A percentile compares a stretch with the other conserved stretches of the same genome.
Conservation (phyloP, 1,284 basidiomycete species). For the Puccinia novopanici region DNA sequence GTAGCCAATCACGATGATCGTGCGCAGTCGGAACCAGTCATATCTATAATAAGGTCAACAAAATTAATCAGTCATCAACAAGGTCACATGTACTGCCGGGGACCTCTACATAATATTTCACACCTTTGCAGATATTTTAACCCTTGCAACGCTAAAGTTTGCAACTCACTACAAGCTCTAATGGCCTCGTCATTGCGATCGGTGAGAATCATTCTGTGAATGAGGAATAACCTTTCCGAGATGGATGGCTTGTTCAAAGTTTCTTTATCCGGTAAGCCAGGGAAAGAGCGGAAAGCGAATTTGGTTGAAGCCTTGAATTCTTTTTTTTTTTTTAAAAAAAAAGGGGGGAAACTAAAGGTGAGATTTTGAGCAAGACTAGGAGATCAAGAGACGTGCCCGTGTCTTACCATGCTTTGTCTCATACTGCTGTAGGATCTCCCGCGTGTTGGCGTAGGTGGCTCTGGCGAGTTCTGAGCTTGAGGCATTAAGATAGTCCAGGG, state of each 20-base stretch:
- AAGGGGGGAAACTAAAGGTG: no score
- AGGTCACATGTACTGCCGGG: background rate
- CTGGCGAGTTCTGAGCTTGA: constrained; percentile 62
- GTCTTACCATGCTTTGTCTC: constrained; percentile 70
- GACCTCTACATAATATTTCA: constrained; percentile 51
- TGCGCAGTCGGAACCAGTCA: constrained; percentile 72
- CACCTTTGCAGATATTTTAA: constrained; percentile 79
- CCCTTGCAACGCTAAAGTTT: constrained; percentile 67
- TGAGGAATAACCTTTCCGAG: constrained; percentile 56
- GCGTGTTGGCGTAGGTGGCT: constrained; percentile 71
- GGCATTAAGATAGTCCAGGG: constrained; percentile 57
- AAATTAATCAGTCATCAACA: constrained; percentile 8
- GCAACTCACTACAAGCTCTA: constrained; percentile 64
- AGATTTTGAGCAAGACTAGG: background rate
- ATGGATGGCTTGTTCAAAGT: constrained; percentile 60
- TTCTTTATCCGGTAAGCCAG: constrained; percentile 59
- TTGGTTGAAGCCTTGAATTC: constrained; percentile 68
- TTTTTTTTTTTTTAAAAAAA: constrained; percentile 58
- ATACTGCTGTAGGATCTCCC: constrained; percentile 78
- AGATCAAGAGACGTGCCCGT: background rate
- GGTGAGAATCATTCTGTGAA: constrained; percentile 59
- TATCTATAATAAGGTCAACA: constrained; percentile 63
- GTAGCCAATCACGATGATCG: constrained; percentile 73
- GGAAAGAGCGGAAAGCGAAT: constrained; percentile 69
- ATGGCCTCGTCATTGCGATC: constrained; percentile 65